A percentile compares a stretch with the other conserved stretches of the same genome.
These are phyloP conservation scores for Pythium guiyangense DNA, from an alignment of 352 stramenopile genomes.

Conservation along the genomic window DNA sequence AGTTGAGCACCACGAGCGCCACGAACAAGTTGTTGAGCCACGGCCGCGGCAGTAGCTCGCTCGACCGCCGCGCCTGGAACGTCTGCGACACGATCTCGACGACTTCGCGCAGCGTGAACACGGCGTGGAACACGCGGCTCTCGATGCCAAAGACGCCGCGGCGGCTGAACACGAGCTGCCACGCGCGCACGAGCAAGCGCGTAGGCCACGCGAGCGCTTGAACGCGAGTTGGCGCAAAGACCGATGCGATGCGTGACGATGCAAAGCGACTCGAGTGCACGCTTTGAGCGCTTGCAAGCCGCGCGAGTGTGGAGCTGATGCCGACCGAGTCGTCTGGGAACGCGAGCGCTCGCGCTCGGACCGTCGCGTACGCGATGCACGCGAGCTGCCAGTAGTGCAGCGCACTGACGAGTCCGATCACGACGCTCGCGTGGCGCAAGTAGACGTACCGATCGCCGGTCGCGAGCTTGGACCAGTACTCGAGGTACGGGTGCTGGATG, in stretches of 20 bases:
- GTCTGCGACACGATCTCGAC: no score
- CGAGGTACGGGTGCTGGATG: background rate
- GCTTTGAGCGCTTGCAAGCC: background rate
- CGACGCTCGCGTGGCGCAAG: background rate
- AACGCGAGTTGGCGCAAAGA: background rate
- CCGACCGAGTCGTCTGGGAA: background rate
- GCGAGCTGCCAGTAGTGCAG: slow-evolving; percentile 7
- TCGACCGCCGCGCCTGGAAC: no score
- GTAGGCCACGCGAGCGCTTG: background rate
- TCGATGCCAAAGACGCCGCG: no score
- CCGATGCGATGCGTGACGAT: background rate
- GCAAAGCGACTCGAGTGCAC: no score
- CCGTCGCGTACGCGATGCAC: background rate
- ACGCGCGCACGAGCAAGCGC: background rate
- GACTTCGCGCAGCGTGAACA: no score
- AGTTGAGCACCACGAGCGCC: slow-evolving; percentile 4
- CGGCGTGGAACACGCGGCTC: no score
- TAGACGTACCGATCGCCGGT: slow-evolving; percentile 1
- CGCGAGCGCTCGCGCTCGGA: background rate
- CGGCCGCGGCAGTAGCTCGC: slow-evolving; percentile 1
- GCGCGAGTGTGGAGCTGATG: no score
- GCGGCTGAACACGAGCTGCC: slow-evolving; percentile 2
- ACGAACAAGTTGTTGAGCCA: slow-evolving; percentile 8
- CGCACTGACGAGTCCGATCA: background rate
- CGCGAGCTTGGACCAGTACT: background rate